phyloP scores from a whole-genome alignment of 768 basidiomycete species.

The Leccinum broughii region DNA sequence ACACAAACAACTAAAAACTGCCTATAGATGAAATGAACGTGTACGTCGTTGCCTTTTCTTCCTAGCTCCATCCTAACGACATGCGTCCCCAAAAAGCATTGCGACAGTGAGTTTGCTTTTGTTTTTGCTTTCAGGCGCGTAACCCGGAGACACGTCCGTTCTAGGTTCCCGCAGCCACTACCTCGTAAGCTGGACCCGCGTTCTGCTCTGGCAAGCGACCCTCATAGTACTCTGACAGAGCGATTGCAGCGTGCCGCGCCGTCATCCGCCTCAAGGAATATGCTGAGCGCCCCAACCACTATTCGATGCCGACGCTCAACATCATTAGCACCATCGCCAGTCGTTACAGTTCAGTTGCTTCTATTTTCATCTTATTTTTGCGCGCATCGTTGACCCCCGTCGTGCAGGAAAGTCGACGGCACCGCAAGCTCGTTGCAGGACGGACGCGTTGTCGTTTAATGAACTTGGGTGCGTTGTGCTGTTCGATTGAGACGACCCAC shows the following conservation, averaged over 20 bases:
- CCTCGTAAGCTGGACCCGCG: conserved; percentile 47
- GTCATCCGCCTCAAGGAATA: conserved; percentile 68
- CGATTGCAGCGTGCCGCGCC: conserved; percentile 57
- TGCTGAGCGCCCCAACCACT: conserved; percentile 29
- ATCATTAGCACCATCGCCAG: conserved; percentile 21
- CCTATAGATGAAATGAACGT: conserved; percentile 28
- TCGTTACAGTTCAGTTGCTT: conserved; percentile 17
- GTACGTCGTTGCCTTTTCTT: conserved; percentile 10
- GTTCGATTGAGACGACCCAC: background rate
- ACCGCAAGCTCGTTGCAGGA: conserved; percentile 6
- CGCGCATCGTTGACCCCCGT: background rate
- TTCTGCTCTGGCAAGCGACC: background rate
- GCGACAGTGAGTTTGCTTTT: conserved; percentile 21
- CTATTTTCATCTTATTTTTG: too few relatives aligned
- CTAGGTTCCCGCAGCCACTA: conserved; percentile 65
- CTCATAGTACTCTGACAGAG: conserved; percentile 16
- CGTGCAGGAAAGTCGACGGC: conserved; percentile 17
- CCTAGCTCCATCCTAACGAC: conserved; percentile 4
- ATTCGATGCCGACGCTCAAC: conserved; percentile 24
- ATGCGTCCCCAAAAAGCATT: conserved; percentile 13
- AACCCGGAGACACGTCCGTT: background rate
- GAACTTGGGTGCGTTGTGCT: conserved; percentile 16
- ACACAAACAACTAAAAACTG: background rate
- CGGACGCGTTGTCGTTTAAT: conserved; percentile 19
- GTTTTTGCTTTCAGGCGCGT: background rate